Evolutionary conservation across 75 land plant species (phyloP).

Genomic region (Selaginella moellendorffii): DNA sequence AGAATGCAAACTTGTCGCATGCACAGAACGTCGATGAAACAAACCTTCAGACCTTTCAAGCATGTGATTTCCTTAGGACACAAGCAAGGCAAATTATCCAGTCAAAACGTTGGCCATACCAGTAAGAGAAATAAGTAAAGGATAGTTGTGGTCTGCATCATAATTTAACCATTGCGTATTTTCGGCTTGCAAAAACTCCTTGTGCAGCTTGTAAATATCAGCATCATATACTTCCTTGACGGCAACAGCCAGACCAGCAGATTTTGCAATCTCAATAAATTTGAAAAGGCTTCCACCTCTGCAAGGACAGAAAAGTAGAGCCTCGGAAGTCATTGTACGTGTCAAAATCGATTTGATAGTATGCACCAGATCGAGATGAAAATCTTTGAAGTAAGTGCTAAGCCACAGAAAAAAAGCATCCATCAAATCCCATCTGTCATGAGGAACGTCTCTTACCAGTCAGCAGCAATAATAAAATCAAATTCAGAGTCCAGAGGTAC

Average conservation of each 20-base stretch:
- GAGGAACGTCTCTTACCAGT: constrained; percentile 13
- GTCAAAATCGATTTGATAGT: constrained; percentile 41
- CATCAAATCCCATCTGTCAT: not conserved
- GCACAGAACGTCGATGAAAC: too few species aligned
- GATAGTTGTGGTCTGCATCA: constrained; percentile 70
- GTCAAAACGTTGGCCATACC: too few species aligned
- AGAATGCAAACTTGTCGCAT: too few species aligned
- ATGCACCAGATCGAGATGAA: constrained; percentile 47
- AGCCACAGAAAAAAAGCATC: not conserved
- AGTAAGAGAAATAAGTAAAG: too few species aligned
- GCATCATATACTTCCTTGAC: constrained; percentile 48
- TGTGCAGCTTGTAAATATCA: constrained; percentile 49
- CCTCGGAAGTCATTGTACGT: constrained; percentile 35
- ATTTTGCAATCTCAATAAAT: constrained; percentile 36
- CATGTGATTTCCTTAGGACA: too few species aligned
- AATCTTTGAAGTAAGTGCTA: constrained; percentile 76
- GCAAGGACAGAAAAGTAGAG: constrained; percentile 59
- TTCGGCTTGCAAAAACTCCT: constrained; percentile 26
- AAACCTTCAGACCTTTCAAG: too few species aligned
- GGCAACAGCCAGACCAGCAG: constrained; percentile 24
- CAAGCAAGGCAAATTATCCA: too few species aligned
- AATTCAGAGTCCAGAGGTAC: constrained; percentile 3
- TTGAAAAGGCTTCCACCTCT: constrained; percentile 53
- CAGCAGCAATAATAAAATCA: constrained; percentile 25
- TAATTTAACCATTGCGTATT: constrained; percentile 55